Conservation (phyloP, 2,329 filamentous ascomycete genomes). For the Curvularia sp. region DNA sequence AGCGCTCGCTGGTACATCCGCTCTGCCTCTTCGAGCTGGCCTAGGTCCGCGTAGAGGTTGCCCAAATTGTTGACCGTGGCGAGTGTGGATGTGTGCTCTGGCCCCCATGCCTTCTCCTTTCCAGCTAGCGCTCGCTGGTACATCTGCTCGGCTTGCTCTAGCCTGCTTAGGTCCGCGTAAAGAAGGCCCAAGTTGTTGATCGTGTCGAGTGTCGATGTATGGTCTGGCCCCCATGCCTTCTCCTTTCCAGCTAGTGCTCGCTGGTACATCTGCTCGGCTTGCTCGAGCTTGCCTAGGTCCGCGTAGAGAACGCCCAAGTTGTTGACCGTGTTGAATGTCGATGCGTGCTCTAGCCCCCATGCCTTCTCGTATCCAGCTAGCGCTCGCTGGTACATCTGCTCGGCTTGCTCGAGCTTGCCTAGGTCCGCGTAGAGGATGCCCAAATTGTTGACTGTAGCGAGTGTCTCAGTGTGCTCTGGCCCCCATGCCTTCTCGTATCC, state of each 20-base stretch:
- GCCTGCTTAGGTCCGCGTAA: background rate
- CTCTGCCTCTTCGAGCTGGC: conserved; percentile 25
- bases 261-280: conserved; percentile 25
- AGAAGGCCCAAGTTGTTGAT: background rate
- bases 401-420: conserved; percentile 2
- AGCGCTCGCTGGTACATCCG: conserved; percentile 14
- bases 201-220: background rate
- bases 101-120: conserved; percentile 18
- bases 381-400: conserved; percentile 15
- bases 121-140: conserved; percentile 23
- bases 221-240: conserved; percentile 1
- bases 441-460: conserved; percentile 21
- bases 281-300: conserved; percentile 22
- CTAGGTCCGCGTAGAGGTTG: conserved; percentile 25
- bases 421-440: conserved; percentile 12
- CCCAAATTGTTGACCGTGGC: conserved; percentile 17
- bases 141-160: conserved; percentile 9
- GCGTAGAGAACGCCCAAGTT: conserved; percentile 24
- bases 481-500: conserved; percentile 4
- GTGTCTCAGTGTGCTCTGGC: conserved; percentile 6
- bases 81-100: conserved; percentile 8
- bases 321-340: conserved; percentile 10
- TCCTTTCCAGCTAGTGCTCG: conserved; percentile 18
- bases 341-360: conserved; percentile 3
- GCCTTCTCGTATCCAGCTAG: conserved; percentile 26